These are phyloP conservation scores for Paraglomus brasilianum DNA, from an alignment of 192 early-diverging fungal species.

Conservation along the genomic window DNA sequence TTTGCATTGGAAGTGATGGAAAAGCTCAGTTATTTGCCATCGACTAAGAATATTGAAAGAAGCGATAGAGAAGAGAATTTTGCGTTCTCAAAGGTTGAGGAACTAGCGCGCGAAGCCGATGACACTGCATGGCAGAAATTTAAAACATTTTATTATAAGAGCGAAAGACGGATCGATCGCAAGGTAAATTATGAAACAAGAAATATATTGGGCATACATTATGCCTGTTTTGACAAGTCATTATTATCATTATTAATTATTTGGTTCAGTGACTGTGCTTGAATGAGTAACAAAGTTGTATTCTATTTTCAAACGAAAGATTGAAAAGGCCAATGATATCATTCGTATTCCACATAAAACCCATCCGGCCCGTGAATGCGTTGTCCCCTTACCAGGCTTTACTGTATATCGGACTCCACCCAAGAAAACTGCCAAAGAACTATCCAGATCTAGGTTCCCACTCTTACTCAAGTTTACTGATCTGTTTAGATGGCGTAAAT, in stretches of 20 bases:
- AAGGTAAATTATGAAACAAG: too few relatives aligned
- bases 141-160: constrained; percentile 8
- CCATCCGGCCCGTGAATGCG: constrained; percentile 16
- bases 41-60: constrained; percentile 9
- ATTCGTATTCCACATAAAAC: constrained; percentile 18
- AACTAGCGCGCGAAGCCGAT: constrained; percentile 1
- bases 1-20: constrained; percentile 7
- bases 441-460: not conserved
- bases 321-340: constrained; percentile 4
- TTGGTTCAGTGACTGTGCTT: too few relatives aligned
- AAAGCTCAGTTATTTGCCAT: constrained; percentile 9
- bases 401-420: constrained; percentile 11
- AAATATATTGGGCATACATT: too few relatives aligned
- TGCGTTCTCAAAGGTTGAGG: constrained; percentile 14
- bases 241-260: too few relatives aligned
- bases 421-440: not conserved
- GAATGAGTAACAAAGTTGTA: too few relatives aligned
- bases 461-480: not conserved
- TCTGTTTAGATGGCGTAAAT: not conserved
- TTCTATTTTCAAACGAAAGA: too few relatives aligned
- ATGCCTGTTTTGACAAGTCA: too few relatives aligned
- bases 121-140: constrained; percentile 16
- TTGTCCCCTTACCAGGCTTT: constrained; percentile 11
- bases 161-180: not conserved
- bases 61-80: constrained; percentile 5